These are phyloP conservation scores for Hyaloperonospora arabidopsidis DNA, from an alignment of 352 stramenopile species.

Conservation along the genomic window DNA sequence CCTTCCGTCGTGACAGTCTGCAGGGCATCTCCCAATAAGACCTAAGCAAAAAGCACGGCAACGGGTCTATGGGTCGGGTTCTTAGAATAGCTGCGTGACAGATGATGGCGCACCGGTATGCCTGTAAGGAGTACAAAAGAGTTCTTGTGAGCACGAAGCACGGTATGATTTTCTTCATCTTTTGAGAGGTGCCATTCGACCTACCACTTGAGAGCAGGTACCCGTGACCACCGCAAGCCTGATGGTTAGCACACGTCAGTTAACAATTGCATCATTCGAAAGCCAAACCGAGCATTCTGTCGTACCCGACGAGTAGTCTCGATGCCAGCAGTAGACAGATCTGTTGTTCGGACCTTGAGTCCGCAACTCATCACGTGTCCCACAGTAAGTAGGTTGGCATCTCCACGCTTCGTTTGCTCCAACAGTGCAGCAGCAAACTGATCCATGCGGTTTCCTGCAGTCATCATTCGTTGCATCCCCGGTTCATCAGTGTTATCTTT, in stretches of 20 bases:
- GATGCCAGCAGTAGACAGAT: slow-evolving; percentile 43
- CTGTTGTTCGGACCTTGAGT: slow-evolving; percentile 50
- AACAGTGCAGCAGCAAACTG: slow-evolving; percentile 39
- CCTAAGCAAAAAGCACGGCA: slow-evolving; percentile 12
- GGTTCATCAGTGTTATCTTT: too few species aligned
- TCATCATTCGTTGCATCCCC: slow-evolving; percentile 1
- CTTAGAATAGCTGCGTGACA: slow-evolving; percentile 75
- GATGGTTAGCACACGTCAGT: slow-evolving; percentile 1
- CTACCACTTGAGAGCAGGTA: slow-evolving; percentile 85
- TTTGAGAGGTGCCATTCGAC: background rate
- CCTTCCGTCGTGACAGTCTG: slow-evolving; percentile 93
- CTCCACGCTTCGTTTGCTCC: slow-evolving; percentile 33
- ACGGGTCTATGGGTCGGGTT: background rate
- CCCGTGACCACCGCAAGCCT: slow-evolving; percentile 90
- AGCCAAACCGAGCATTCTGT: background rate
- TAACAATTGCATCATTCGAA: background rate
- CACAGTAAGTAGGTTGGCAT: slow-evolving; percentile 39
- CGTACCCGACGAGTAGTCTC: slow-evolving; percentile 42
- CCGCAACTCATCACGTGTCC: slow-evolving; percentile 57
- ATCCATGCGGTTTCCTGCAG: slow-evolving; percentile 41
- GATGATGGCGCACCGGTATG: slow-evolving; percentile 15
- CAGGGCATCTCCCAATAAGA: slow-evolving; percentile 86
- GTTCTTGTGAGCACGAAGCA: slow-evolving; percentile 30
- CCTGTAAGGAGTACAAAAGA: slow-evolving; percentile 11
- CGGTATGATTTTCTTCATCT: background rate